phyloP scores from a whole-genome alignment of 2,329 filamentous ascomycete genomes.

The Phaeophleospora eucalypticola region DNA sequence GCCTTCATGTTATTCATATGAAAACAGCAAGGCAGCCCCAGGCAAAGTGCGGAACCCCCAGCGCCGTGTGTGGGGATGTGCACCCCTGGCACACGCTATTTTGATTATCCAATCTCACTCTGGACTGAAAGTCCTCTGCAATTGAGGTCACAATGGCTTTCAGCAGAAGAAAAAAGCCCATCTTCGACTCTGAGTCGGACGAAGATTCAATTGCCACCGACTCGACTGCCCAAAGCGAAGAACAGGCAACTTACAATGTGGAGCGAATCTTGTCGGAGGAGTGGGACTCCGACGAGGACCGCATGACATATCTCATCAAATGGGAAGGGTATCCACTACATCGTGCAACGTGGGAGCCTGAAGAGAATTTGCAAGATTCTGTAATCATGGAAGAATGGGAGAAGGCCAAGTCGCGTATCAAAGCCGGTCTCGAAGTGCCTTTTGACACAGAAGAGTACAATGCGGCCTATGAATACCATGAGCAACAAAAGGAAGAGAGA shows the following conservation, averaged over 20 bases:
- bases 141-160: too few relatives aligned
- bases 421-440: slow-evolving; percentile 13
- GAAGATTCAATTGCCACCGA: slow-evolving; percentile 27
- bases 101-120: too few relatives aligned
- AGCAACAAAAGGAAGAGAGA: slow-evolving; percentile 11
- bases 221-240: slow-evolving; percentile 23
- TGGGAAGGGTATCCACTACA: slow-evolving; percentile 31
- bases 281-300: slow-evolving; percentile 5
- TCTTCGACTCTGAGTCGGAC: slow-evolving; percentile 22
- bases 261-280: slow-evolving; percentile 30
- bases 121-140: too few relatives aligned
- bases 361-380: slow-evolving; percentile 13
- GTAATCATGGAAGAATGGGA: slow-evolving; percentile 23
- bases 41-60: too few relatives aligned
- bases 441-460: slow-evolving; percentile 24
- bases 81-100: too few relatives aligned
- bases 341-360: slow-evolving; percentile 30
- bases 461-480: slow-evolving; percentile 9
- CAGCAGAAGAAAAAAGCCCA: background rate
- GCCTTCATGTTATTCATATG: too few relatives aligned
- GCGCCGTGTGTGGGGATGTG: too few relatives aligned
- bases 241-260: slow-evolving; percentile 26
- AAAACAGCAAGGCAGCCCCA: too few relatives aligned
- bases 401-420: slow-evolving; percentile 14
- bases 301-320: slow-evolving; percentile 26